These are phyloP conservation scores for Salix purpurea DNA, from an alignment of 345 rosid genomes.

Conservation along the genomic window DNA sequence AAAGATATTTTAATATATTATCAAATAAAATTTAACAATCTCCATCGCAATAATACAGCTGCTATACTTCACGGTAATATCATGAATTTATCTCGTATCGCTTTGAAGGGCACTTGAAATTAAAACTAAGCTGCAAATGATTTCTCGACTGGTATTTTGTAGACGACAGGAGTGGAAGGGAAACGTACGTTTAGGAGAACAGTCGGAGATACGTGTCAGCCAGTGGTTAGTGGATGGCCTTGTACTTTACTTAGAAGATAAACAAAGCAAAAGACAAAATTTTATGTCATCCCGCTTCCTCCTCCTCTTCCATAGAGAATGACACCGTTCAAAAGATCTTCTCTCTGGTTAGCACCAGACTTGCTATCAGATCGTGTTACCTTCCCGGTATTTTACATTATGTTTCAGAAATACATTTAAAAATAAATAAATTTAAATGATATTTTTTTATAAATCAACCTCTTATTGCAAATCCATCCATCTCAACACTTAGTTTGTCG, in stretches of 20 bases:
- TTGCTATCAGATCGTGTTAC: background rate
- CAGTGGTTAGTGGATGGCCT: conserved; percentile 26
- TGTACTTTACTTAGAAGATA: conserved; percentile 80
- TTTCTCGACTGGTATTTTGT: conserved; percentile 41
- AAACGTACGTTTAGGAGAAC: conserved; percentile 26
- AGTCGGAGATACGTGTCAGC: conserved; percentile 34
- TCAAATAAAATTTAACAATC: too few relatives aligned
- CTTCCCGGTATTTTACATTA: background rate
- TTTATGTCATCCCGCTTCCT: conserved; percentile 11
- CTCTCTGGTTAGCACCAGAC: background rate
- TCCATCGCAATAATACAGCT: too few relatives aligned
- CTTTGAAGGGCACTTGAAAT: conserved; percentile 7
- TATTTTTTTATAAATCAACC: too few relatives aligned
- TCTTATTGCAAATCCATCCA: too few relatives aligned
- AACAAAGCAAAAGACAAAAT: conserved; percentile 47
- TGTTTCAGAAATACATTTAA: too few relatives aligned
- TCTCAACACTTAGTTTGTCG: too few relatives aligned
- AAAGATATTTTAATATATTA: too few relatives aligned
- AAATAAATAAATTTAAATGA: too few relatives aligned
- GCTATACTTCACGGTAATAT: background rate
- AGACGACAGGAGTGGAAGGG: conserved; percentile 28
- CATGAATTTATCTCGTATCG: background rate
- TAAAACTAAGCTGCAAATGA: conserved; percentile 24
- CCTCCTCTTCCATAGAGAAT: background rate
- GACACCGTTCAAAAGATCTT: background rate